Base-by-base conservation (phyloP, 768 basidiomycete genomes). In the Strobilomyces dryophilus region DNA sequence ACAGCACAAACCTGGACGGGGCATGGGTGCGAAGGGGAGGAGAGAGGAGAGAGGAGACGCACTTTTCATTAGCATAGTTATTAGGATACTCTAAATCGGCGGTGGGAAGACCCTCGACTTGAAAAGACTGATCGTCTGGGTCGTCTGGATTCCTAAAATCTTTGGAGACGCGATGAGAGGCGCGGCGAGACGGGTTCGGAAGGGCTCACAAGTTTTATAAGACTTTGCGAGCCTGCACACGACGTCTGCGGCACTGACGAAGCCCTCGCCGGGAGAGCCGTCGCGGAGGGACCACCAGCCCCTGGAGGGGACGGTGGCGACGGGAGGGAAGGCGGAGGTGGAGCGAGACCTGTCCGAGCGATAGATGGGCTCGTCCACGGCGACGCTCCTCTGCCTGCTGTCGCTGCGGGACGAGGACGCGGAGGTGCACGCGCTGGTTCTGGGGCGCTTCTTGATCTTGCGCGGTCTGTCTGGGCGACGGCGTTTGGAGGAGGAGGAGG, bases 31-130 rank as follows among this genome's bases (percentile, higher is more conserved):
- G 60, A 53, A 34, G n/a, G 14, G 3, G 5, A 1, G 20, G 50
- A 14, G 42, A 35, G 20, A 29, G 39, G 42, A 4, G 20, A 44
- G 26, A 47, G 24, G 53, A 41, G 5, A 61, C 70, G 50, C 51
- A 91, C 90, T 76, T 78, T 75, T 92, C 90, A 50, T 73, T 73
- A 42, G 88, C 84, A 50, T 76, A 71, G 26, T 68, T 78, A 67
- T 89, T 91, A 21, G 90, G 90, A 64, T 89, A 92, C 65, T 92
- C 88, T 44, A 93, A 73, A 60, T 87, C 84, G 32, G 77, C 80
- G 2, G 76, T 71, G n/a, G 90, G 89, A 61, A 81, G 82, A 50
- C 76, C 58, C 47, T 79, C 79, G 3, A 82, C 81, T 39, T 87
- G 78, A 60, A 87, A 92, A 0, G 77, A 76, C 58, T 54, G 77